Conservation (phyloP, 2,329 filamentous ascomycete species). For the Polychaeton citri region DNA sequence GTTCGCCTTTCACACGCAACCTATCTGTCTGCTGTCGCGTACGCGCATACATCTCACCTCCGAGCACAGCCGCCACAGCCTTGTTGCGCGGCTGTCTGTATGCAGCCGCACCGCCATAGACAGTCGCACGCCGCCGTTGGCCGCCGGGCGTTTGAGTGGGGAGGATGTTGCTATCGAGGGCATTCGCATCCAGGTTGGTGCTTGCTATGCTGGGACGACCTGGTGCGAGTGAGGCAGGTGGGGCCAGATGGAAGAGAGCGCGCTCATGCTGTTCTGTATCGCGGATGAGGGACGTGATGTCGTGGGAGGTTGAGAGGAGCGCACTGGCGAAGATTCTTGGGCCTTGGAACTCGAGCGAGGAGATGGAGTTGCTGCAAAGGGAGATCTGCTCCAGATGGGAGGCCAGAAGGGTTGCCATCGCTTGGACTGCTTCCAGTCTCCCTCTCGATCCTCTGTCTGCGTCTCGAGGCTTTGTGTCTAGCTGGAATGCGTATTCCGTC, state of each 20-base stretch:
- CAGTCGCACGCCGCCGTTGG: slow-evolving; percentile 32
- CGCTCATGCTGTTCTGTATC: slow-evolving; percentile 92
- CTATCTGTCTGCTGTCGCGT: slow-evolving; percentile 39
- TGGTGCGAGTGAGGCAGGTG: slow-evolving; percentile 39
- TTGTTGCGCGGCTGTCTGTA: slow-evolving; percentile 53
- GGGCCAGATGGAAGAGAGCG: slow-evolving; percentile 83
- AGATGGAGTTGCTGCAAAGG: slow-evolving; percentile 34
- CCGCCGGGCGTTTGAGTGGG: slow-evolving; percentile 13
- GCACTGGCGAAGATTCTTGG: slow-evolving; percentile 96
- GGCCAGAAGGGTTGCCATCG: slow-evolving; percentile 27
- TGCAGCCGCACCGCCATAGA: slow-evolving; percentile 28
- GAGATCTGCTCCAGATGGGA: slow-evolving; percentile 39
- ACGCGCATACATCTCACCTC: slow-evolving; percentile 71
- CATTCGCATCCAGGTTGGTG: slow-evolving; percentile 17
- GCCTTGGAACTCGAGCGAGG: slow-evolving; percentile 52
- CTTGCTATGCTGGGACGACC: slow-evolving; percentile 21
- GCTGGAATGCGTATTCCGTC: no score
- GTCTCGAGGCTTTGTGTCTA: no score
- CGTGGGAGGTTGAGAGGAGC: slow-evolving; percentile 61
- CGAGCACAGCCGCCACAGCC: slow-evolving; percentile 79
- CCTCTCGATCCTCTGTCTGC: no score
- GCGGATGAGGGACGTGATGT: slow-evolving; percentile 88
- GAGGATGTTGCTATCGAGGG: slow-evolving; percentile 7
- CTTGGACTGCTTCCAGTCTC: no score
- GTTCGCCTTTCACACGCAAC: slow-evolving; percentile 46